Percentiles rank a stretch among this genome's conserved stretches.
These are phyloP conservation scores for Aegilops tauschii DNA, from an alignment of 176 grass and related monocot genomes.

Conservation along the genomic window DNA sequence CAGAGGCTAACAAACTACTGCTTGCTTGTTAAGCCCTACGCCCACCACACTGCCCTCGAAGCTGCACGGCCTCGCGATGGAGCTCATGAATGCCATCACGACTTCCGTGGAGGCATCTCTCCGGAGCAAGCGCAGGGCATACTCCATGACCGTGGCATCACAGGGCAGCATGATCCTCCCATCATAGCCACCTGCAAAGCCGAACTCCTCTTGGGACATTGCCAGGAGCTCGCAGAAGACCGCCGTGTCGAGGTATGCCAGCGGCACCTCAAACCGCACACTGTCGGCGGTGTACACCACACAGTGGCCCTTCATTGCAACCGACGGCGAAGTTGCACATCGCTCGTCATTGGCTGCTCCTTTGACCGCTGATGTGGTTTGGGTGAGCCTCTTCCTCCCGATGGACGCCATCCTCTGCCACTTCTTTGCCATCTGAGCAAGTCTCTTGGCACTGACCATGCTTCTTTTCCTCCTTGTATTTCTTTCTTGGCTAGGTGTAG, in stretches of 20 bases:
- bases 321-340: background rate
- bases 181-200: background rate
- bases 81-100: constrained; percentile 33
- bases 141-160: constrained; percentile 40
- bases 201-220: constrained; percentile 58
- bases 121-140: constrained; percentile 36
- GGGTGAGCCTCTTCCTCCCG: constrained; percentile 35
- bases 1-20: constrained; percentile 24
- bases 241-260: constrained; percentile 31
- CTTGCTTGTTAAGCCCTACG: background rate
- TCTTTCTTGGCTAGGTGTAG: background rate
- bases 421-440: constrained; percentile 39
- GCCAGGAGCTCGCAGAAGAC: constrained; percentile 50
- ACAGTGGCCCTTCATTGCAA: constrained; percentile 48
- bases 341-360: no score
- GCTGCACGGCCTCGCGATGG: constrained; percentile 25
- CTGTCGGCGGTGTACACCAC: constrained; percentile 38
- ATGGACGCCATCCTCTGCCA: constrained; percentile 42
- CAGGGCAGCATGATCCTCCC: constrained; percentile 47
- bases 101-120: constrained; percentile 36
- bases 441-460: constrained; percentile 50
- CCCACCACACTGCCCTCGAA: background rate
- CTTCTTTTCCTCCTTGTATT: background rate
- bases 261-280: constrained; percentile 44
- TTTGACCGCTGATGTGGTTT: background rate